Base-by-base conservation (phyloP, 2,329 filamentous ascomycete genomes). In the Fusarium tricinctum region DNA sequence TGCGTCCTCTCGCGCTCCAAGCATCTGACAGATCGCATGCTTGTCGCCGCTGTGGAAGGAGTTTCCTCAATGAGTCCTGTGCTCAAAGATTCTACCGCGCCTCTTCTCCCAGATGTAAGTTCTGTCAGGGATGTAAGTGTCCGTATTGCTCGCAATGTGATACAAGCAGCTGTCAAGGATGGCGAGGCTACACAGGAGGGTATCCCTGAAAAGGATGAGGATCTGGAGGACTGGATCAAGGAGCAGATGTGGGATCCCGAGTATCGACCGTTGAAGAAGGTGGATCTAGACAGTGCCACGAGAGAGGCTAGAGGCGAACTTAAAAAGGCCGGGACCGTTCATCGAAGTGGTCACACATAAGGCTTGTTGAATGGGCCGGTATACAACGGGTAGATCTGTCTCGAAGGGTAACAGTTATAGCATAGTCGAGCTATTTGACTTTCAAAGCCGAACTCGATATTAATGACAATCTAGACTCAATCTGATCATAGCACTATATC, bases 161-260 rank as follows among this genome's bases (percentile, higher is more conserved):
- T 97, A 65, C 85, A 85, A 71, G 85, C 89, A 9, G 91, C 93
- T 0, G 82, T 92, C 1, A 81, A 89, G 58, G 92, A 96, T 63
- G 89, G 85, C 0, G 78, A 95, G 19, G 88, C 90, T 0, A 86
- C 87, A 58, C 85, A 90, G 69, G 75, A 87, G 59, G 85, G 80
- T 0, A 94, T 97, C 44, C 93, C 92, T 0, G 71, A 73, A 0
- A 76, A 81, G 5, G 80, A 88, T 2, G 80, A 73, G 0, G 85
- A 88, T 5, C 72, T 93, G 33, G 88, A 92, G 56, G 85, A 86
- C 58, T 95, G 92, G 92, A 89, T 94, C 61, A 78, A 84, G 26
- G 89, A 89, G 79, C 92, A 94, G 82, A 94, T 94, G 92, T 94
- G 92, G 92, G 82, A 91, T 65, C 85, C 92, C 0, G 84, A 83